Conservation (phyloP, 305 asterid species). For the Fraxinus floribunda region DNA sequence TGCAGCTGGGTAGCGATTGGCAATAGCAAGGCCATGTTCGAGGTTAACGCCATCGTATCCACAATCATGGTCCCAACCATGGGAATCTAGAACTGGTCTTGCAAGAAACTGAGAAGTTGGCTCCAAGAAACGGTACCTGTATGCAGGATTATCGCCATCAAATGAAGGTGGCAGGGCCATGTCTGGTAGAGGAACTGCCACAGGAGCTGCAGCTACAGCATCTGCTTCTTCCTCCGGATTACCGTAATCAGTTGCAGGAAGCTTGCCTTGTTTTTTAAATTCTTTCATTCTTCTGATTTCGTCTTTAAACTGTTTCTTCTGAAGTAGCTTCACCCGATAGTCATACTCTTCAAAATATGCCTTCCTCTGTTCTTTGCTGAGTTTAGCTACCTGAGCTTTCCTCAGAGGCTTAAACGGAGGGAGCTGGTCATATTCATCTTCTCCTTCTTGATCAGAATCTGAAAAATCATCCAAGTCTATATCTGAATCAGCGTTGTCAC, state of each 20-base stretch:
- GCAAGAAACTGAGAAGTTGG: constrained; percentile 95
- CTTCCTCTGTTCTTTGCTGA: constrained; percentile 68
- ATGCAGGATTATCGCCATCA: constrained; percentile 75
- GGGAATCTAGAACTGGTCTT: constrained; percentile 84
- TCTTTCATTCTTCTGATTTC: constrained; percentile 76
- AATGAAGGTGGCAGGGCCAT: constrained; percentile 93
- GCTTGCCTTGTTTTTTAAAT: constrained; percentile 58
- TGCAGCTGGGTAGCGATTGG: constrained; percentile 63
- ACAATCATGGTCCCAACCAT: constrained; percentile 98
- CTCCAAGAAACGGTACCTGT: constrained; percentile 83
- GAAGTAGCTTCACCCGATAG: constrained; percentile 89
- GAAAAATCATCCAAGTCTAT: constrained; percentile 79
- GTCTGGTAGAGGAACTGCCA: constrained; percentile 91
- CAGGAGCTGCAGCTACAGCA: constrained; percentile 77
- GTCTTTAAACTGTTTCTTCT: constrained; percentile 87
- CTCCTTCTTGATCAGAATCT: constrained; percentile 75
- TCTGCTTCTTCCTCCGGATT: constrained; percentile 69
- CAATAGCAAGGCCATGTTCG: constrained; percentile 70
- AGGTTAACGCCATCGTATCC: constrained; percentile 96
- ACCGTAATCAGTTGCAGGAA: constrained; percentile 39
- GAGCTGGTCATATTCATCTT: constrained; percentile 92
- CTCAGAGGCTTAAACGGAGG: constrained; percentile 88
- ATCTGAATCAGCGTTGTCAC: constrained; percentile 74
- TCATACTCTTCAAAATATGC: constrained; percentile 92
- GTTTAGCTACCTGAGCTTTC: constrained; percentile 66